Conservation (phyloP, 495 filamentous ascomycete species). For the Penicillium egyptiacum region DNA sequence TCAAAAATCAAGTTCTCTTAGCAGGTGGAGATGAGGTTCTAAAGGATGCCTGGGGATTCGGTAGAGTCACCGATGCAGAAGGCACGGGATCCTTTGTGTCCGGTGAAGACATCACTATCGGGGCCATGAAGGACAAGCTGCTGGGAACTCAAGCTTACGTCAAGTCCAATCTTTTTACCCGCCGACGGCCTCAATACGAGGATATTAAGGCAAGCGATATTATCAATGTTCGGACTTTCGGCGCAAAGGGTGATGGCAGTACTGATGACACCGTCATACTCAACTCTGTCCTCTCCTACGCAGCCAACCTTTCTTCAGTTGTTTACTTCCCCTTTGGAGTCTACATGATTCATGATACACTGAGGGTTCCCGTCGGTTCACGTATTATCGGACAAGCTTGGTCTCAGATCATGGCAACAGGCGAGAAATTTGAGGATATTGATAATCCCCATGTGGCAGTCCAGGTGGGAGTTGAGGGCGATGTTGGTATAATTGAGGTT, state of each 20-base stretch:
- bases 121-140: no score
- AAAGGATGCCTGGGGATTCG: slow-evolving; percentile 50
- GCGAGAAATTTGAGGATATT: slow-evolving; percentile 62
- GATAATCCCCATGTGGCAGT: slow-evolving; percentile 68
- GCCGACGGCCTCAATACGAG: slow-evolving; percentile 31
- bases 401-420: slow-evolving; percentile 76
- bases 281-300: slow-evolving; percentile 62
- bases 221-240: slow-evolving; percentile 63
- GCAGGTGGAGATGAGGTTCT: slow-evolving; percentile 41
- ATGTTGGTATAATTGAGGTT: slow-evolving; percentile 72
- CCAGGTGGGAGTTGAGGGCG: slow-evolving; percentile 71
- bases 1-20: slow-evolving; percentile 4
- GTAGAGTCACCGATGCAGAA: not conserved
- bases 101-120: no score
- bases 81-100: no score
- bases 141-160: slow-evolving; percentile 1
- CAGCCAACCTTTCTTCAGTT: slow-evolving; percentile 45
- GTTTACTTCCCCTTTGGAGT: slow-evolving; percentile 81
- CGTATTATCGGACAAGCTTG: slow-evolving; percentile 81
- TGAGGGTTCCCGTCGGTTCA: slow-evolving; percentile 59
- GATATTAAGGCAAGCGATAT: slow-evolving; percentile 40
- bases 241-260: slow-evolving; percentile 65
- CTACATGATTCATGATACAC: slow-evolving; percentile 74
- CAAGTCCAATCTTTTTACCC: slow-evolving; percentile 25
- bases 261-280: slow-evolving; percentile 55